Evolutionary conservation across 805 yeast species (phyloP).

Genomic region (Saccharomyces jurei): DNA sequence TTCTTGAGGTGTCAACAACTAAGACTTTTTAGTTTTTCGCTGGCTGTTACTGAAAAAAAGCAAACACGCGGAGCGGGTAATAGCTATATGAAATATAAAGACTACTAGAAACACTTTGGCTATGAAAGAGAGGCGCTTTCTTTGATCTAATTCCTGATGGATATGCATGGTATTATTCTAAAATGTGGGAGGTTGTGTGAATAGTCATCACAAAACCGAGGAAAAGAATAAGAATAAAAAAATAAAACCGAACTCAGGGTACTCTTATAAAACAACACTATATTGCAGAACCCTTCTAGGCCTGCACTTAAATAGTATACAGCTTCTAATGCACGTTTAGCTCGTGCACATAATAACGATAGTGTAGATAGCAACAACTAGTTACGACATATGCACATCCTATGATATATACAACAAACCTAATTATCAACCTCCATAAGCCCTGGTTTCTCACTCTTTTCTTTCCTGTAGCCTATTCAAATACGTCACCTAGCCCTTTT

Average conservation of each 20-base stretch:
- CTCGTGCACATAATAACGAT: too few relatives aligned
- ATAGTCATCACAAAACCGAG: too few relatives aligned
- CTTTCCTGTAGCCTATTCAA: neutral
- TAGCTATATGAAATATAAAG: neutral
- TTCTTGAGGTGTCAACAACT: neutral
- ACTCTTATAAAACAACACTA: too few relatives aligned
- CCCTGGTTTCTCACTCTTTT: neutral
- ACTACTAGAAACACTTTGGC: neutral
- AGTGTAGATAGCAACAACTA: neutral
- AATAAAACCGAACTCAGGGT: too few relatives aligned
- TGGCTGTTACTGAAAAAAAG: neutral
- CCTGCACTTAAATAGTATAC: too few relatives aligned
- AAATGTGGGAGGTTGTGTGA: too few relatives aligned
- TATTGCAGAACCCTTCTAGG: too few relatives aligned
- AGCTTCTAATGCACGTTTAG: too few relatives aligned
- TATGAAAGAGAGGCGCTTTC: too few relatives aligned
- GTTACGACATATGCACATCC: neutral
- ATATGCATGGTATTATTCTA: too few relatives aligned
- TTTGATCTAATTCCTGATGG: too few relatives aligned
- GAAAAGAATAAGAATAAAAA: neutral
- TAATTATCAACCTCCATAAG: neutral
- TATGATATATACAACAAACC: neutral
- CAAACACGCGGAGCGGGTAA: neutral
- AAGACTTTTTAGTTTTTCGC: neutral
- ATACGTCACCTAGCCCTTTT: neutral